Base-by-base conservation (phyloP, 2,329 filamentous ascomycete genomes). In the Pseudocercospora ulei region DNA sequence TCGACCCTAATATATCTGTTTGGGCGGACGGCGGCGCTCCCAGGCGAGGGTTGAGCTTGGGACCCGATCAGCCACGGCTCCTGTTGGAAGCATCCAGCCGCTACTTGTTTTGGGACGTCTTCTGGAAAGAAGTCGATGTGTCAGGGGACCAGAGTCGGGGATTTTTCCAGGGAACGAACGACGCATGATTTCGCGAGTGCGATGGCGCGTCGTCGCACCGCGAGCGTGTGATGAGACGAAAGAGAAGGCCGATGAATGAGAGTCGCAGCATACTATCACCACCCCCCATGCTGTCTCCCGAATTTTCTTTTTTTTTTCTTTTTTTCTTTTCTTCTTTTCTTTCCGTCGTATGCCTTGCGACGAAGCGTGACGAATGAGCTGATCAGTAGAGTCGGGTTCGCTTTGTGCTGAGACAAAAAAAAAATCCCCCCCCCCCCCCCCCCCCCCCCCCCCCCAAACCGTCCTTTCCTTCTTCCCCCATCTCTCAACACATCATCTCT, bases 311-410 rank as follows among this genome's bases (percentile, higher is more conserved):
- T n/a, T n/a, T n/a, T n/a, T n/a, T n/a, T n/a, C n/a, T n/a, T n/a
- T n/a, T n/a, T n/a, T n/a, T n/a, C n/a, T n/a, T n/a, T n/a, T n/a
- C n/a, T n/a, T n/a, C n/a, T n/a, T n/a, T n/a, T n/a, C 30, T 33
- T 17, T 22, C 11, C 23, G 30, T 11, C 14, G 23, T 33, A 22
- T 31, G 28, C 12, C 30, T 13, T 33, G 30, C 20, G 4, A 22
- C 18, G 18, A 33, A 20, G 30, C 30, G 30, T 22, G 30, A 33
- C 23, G 30, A 33, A 22, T 22, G 30, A 33, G 30, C 30, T 33
- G 30, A 33, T 33, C 23, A 23, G 18, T 22, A 33, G 30, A 23
- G 30, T 33, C 18, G 30, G 18, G n/a, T n/a, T 33, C 13, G 30
- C 30, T 33, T 33, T 31, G 18, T 33, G 30, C 18, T 23, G 18